Base-by-base conservation (phyloP, 768 basidiomycete species). In the Steccherinum ochraceum region DNA sequence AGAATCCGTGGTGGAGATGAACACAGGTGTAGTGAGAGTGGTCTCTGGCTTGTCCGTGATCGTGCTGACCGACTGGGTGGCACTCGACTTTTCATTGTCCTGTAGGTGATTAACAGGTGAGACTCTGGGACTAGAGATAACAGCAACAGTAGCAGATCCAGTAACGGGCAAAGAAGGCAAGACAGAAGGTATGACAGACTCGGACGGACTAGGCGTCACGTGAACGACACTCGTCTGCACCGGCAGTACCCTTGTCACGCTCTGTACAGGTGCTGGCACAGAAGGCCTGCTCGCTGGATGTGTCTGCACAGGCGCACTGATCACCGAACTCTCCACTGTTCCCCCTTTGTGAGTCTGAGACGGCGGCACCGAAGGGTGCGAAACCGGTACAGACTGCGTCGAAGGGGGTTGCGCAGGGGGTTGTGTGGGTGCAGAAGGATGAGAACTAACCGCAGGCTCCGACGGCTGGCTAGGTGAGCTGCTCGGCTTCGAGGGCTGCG, bases 11-110 rank as follows among this genome's bases (percentile, higher is more conserved):
- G 68, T 62, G 24, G 77, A 72, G 24, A 76, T 52, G 18, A 72
- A 63, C 19, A 74, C 65, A 10, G 75, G 70, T n/a, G 60, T 67
- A 2, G 74, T 62, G 16, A 76, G 71, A 16, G 76, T 78, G 12
- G 75, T 72, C 25, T 69, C 68, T 1, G 72, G 68, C 20, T 62
- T 56, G 46, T 71, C 70, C 2, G 68, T 73, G 40, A 71, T 63
- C 3, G 75, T 77, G 56, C 71, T 70, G 20, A 58, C 57, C 12
- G 45, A 46, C 43, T 10, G 43, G n/a, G 35, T 39, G 7, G 41
- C 41, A 43, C n/a, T 18, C 10, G 41, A 43, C n/a, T 23, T 5
- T 18, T 19, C n/a, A 18, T n/a, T 43, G 19, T 5, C 41, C 16
- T 43, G 41, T 5, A 43, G 41, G n/a, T n/a, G 21, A 43, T n/a